Conservation (phyloP, 805 yeast genomes). For the Cyberlindnera petersonii region DNA sequence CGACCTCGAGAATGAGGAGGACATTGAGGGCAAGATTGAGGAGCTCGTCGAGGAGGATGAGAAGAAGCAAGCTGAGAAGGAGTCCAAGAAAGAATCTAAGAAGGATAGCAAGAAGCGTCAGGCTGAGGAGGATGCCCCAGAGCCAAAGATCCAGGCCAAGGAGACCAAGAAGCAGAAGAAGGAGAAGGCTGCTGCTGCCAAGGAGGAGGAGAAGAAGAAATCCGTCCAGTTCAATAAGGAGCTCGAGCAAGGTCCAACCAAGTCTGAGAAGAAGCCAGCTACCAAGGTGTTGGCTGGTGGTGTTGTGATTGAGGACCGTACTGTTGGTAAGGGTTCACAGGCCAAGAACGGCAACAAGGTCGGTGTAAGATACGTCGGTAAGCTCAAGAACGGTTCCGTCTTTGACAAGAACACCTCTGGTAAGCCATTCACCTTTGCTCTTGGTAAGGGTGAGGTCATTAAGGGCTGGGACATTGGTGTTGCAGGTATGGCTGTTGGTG, state of each 20-base stretch:
- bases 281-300: conserved; percentile 89
- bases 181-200: conserved; percentile 23
- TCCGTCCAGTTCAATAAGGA: conserved; percentile 86
- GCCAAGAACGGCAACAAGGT: conserved; percentile 89
- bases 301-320: conserved; percentile 88
- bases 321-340: conserved; percentile 78
- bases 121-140: conserved; percentile 45
- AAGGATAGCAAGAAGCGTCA: conserved; percentile 34
- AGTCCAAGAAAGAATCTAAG: conserved; percentile 18
- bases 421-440: conserved; percentile 85
- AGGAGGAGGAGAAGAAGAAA: conserved; percentile 36
- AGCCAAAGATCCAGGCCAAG: conserved; percentile 26
- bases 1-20: conserved; percentile 56
- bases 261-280: conserved; percentile 51
- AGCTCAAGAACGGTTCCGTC: conserved; percentile 91
- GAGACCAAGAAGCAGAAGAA: conserved; percentile 30
- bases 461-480: conserved; percentile 99
- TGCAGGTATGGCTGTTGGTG: conserved; percentile 97
- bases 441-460: conserved; percentile 98
- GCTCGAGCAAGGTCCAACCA: conserved; percentile 92
- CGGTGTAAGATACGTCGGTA: conserved; percentile 97
- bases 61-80: conserved; percentile 30
- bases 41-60: conserved; percentile 66
- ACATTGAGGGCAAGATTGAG: conserved; percentile 68
- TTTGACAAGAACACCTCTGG: conserved; percentile 97